A percentile compares a stretch with the other conserved stretches of the same genome.
phyloP scores from a whole-genome alignment of 2,329 filamentous ascomycete genomes.

The Paraphaeosphaeria sporulosa region DNA sequence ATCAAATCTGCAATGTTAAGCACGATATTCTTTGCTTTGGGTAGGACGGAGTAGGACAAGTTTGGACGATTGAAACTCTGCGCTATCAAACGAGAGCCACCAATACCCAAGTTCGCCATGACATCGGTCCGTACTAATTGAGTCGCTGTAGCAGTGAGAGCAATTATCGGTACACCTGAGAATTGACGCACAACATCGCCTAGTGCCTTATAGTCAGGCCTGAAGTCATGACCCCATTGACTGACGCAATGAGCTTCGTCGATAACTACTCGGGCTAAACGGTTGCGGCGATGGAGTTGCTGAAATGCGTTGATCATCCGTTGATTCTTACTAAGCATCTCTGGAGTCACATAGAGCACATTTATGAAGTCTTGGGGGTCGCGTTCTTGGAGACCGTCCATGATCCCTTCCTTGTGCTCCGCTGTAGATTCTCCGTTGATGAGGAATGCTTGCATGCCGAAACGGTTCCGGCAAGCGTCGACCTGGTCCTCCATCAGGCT shows the following conservation, averaged over 20 bases:
- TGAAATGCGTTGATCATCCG: conserved; percentile 71
- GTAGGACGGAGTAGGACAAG: conserved; percentile 82
- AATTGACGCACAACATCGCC: conserved; percentile 77
- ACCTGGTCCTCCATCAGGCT: conserved; percentile 99
- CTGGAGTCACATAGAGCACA: conserved; percentile 92
- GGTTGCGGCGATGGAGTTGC: conserved; percentile 71
- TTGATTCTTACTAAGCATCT: conserved; percentile 89
- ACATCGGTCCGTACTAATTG: conserved; percentile 91
- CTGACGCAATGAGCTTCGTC: conserved; percentile 99
- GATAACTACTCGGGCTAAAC: conserved; percentile 90
- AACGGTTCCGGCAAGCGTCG: conserved; percentile 71
- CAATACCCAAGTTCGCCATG: conserved; percentile 87
- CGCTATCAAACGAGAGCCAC: conserved; percentile 77
- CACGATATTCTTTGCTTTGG: conserved; percentile 70
- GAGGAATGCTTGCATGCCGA: conserved; percentile 80
- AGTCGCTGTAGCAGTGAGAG: conserved; percentile 93
- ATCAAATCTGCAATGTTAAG: conserved; percentile 71
- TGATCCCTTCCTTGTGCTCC: conserved; percentile 70
- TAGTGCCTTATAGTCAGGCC: conserved; percentile 91
- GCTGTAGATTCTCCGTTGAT: conserved; percentile 79
- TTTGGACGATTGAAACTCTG: conserved; percentile 99
- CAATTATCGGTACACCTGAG: conserved; percentile 86
- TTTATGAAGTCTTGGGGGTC: conserved; percentile 81
- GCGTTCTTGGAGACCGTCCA: conserved; percentile 67
- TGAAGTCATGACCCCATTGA: conserved; percentile 98